Evolutionary conservation across 2,329 filamentous ascomycete species (phyloP), one percentile per base, ranked within the genome.

Genomic region (Leptographium radiaticola): DNA sequence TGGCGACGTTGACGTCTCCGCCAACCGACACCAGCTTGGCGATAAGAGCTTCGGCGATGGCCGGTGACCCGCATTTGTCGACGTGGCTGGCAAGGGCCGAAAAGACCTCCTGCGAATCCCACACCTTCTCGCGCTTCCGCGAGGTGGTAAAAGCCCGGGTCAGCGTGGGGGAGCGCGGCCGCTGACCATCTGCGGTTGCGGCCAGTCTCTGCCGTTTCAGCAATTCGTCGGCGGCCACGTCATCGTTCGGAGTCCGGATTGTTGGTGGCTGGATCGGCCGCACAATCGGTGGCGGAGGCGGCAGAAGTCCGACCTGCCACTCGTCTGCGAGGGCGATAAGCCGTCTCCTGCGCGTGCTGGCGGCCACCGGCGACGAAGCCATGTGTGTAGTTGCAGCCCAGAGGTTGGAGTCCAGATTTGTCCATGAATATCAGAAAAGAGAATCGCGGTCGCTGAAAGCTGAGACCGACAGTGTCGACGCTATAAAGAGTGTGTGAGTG

Each of bases 1-100:
- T 66, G 36, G 69, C 62, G 15, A 75, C 68, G 52, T 76, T 74
- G 15, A 80, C 61, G 51, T 79, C 74, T 5, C 76, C 73, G 15
- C 78, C 78, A 1, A 69, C 71, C 1, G 67, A 63, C 39, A 69
- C 67, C 38, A 81, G 64, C 62, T 75, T 77, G 4, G 64, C 66
- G 34, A 81, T 71, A 30, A 81, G 68, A 0, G 74, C 75, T 60
- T 80, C 75, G n/a, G 75, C 77, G 6, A 81, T 72, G 10, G 74
- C 77, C 0, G 77, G 71, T 0, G 75, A 71, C 13, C 77, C 76
- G 16, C 64, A 65, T 48, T 71, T 74, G 39, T 68, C 64, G 54
- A 81, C 69, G 60, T 77, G 76, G 44, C 67, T 65, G 48, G 73
- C 66, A 52, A 81, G 67, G 15, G 73, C 72, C 49, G 74, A 72